Evolutionary conservation across 2,329 filamentous ascomycete species (phyloP).

Genomic region (Penicillium sp.): DNA sequence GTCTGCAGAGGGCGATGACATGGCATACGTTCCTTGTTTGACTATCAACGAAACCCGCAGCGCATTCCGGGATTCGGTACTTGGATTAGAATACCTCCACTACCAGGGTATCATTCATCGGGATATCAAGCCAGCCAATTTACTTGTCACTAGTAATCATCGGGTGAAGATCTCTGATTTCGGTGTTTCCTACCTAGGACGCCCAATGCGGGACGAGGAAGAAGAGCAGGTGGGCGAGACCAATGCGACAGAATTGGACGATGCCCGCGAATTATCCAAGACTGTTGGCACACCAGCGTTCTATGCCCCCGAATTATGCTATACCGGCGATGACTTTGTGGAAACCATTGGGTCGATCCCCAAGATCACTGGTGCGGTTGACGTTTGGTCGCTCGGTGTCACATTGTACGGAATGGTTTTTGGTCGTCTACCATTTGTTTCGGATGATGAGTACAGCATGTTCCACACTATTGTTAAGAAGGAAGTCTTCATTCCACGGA

Average conservation of each 20-base stretch:
- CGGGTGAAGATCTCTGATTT: slow-evolving; percentile 98
- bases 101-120: slow-evolving; percentile 82
- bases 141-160: slow-evolving; percentile 80
- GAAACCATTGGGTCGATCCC: slow-evolving; percentile 56
- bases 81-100: slow-evolving; percentile 90
- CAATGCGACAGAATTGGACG: slow-evolving; percentile 82
- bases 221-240: slow-evolving; percentile 74
- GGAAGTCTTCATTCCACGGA: slow-evolving; percentile 82
- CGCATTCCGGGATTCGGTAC: slow-evolving; percentile 86
- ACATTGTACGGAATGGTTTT: slow-evolving; percentile 95
- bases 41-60: slow-evolving; percentile 78
- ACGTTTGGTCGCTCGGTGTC: slow-evolving; percentile 95
- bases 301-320: slow-evolving; percentile 94
- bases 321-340: slow-evolving; percentile 67
- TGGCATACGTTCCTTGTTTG: slow-evolving; percentile 89
- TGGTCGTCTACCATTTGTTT: slow-evolving; percentile 88
- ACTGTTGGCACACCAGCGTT: slow-evolving; percentile 97
- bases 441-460: slow-evolving; percentile 86
- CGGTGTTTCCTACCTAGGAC: slow-evolving; percentile 94
- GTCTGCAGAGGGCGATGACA: slow-evolving; percentile 67
- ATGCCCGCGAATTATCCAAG: slow-evolving; percentile 94
- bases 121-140: slow-evolving; percentile 85
- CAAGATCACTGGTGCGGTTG: slow-evolving; percentile 87
- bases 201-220: slow-evolving; percentile 79
- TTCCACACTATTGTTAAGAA: slow-evolving; percentile 89